These are phyloP conservation scores for Myxozyma sirexii DNA, from an alignment of 805 yeast genomes.

Conservation along the genomic window DNA sequence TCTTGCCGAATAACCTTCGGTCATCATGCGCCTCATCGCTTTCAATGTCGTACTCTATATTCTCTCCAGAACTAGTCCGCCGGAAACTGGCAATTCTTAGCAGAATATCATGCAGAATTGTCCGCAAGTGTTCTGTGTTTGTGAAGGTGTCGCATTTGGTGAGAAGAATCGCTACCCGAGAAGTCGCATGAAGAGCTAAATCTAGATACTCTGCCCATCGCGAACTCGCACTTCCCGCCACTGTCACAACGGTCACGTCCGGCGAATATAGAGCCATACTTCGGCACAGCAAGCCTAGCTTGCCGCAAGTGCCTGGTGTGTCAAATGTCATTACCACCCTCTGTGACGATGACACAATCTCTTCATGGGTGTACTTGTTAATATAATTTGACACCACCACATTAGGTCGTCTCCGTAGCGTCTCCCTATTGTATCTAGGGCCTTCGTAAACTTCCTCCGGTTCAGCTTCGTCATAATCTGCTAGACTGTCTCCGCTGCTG, in stretches of 20 bases:
- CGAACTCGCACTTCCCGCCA: conserved; percentile 6
- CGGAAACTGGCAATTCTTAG: conserved; percentile 15
- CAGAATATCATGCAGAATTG: conserved; percentile 19
- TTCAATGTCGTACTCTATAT: not conserved
- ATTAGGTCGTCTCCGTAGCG: not conserved
- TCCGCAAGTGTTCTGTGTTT: conserved; percentile 15
- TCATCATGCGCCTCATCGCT: not conserved
- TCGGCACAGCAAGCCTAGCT: conserved; percentile 24
- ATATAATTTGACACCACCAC: conserved; percentile 20
- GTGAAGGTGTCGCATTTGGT: conserved; percentile 27
- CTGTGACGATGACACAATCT: conserved; percentile 23
- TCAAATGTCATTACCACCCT: conserved; percentile 31
- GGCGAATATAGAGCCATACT: conserved; percentile 24
- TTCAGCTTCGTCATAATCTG: conserved; percentile 7
- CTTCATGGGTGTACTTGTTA: conserved; percentile 29
- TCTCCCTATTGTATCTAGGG: not conserved
- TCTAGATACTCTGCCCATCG: conserved; percentile 30
- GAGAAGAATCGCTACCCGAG: conserved; percentile 25
- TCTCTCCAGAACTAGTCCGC: not conserved
- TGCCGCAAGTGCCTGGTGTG: conserved; percentile 27
- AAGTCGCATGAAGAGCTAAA: conserved; percentile 15
- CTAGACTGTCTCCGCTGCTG: conserved; percentile 1
- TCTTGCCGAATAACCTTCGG: conserved; percentile 21
- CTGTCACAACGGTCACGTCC: conserved; percentile 25
- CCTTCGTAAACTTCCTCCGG: not conserved